Percentiles rank a stretch among this genome's conserved stretches.
phyloP scores from a whole-genome alignment of 768 basidiomycete species.

The Pseudohyphozyma bogoriensis region DNA sequence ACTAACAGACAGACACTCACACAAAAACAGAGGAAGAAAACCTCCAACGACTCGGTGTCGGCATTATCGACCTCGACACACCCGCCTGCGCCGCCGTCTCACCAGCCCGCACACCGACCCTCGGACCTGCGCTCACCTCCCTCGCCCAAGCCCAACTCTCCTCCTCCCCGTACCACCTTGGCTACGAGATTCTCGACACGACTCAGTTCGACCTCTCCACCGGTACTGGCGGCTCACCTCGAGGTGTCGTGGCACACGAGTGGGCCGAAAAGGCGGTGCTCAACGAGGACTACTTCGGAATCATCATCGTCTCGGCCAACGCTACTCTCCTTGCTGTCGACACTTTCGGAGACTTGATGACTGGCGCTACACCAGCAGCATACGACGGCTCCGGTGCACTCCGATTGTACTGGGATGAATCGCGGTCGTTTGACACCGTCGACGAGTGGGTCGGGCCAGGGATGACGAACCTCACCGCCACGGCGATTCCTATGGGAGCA shows the following conservation, averaged over 20 bases:
- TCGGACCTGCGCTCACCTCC: no score
- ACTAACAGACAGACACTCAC: no score
- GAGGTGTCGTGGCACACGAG: constrained; percentile 9
- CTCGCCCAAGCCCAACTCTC: no score
- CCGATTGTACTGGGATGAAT: constrained; percentile 4
- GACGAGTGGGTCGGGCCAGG: constrained; percentile 16
- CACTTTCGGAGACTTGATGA: neutral
- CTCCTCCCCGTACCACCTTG: constrained; percentile 13
- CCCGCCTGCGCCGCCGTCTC: constrained; percentile 16
- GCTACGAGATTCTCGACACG: constrained; percentile 7
- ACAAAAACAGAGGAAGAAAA: constrained; percentile 22
- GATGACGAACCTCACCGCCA: constrained; percentile 1
- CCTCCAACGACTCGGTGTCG: constrained; percentile 34
- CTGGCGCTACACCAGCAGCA: neutral
- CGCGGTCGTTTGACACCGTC: constrained; percentile 13
- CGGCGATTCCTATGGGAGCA: neutral
- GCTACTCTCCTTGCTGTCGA: constrained; percentile 2
- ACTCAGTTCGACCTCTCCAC: constrained; percentile 7
- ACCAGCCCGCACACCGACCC: no score
- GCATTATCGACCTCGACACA: constrained; percentile 37
- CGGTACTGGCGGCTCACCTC: neutral
- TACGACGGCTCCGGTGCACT: constrained; percentile 7
- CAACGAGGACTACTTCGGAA: constrained; percentile 18
- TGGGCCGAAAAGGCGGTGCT: constrained; percentile 4
- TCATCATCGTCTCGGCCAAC: constrained; percentile 20